These are phyloP conservation scores for Conticribra weissflogii DNA, from an alignment of 108 stramenopile species.

Conservation along the genomic window DNA sequence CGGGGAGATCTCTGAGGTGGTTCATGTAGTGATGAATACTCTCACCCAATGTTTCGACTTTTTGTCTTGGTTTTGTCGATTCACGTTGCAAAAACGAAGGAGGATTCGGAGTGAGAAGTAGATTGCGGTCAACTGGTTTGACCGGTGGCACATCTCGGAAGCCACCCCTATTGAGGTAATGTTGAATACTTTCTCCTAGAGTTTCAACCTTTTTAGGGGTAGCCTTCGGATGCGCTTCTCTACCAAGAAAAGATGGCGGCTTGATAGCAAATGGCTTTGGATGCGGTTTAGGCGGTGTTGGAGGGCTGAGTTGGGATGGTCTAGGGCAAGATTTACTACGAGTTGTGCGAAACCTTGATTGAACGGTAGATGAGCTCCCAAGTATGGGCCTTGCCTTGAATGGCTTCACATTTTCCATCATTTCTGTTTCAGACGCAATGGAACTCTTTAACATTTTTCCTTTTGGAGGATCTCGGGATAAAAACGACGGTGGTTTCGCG, in stretches of 20 bases:
- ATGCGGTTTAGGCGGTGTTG: neutral
- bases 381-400: slow-evolving; percentile 26
- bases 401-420: slow-evolving; percentile 24
- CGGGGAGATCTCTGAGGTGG: slow-evolving; percentile 6
- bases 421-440: slow-evolving; percentile 12
- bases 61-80: slow-evolving; percentile 5
- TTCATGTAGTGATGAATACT: slow-evolving; percentile 26
- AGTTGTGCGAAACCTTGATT: slow-evolving; percentile 32
- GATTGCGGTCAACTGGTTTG: neutral
- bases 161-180: slow-evolving; percentile 1
- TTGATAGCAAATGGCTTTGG: slow-evolving; percentile 10
- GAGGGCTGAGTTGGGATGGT: neutral
- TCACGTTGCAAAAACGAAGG: slow-evolving; percentile 12
- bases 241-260: slow-evolving; percentile 2
- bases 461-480: neutral
- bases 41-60: slow-evolving; percentile 32
- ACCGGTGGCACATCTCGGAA: slow-evolving; percentile 3
- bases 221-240: slow-evolving; percentile 6
- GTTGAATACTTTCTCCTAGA: neutral
- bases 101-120: neutral
- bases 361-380: slow-evolving; percentile 19
- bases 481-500: slow-evolving; percentile 25
- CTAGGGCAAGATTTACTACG: neutral
- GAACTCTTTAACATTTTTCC: slow-evolving; percentile 14
- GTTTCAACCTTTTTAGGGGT: slow-evolving; percentile 7